Percentiles rank a stretch among this genome's conserved stretches.
These are phyloP conservation scores for Wilcoxina mikolae DNA, from an alignment of 495 filamentous ascomycete species.

Conservation along the genomic window DNA sequence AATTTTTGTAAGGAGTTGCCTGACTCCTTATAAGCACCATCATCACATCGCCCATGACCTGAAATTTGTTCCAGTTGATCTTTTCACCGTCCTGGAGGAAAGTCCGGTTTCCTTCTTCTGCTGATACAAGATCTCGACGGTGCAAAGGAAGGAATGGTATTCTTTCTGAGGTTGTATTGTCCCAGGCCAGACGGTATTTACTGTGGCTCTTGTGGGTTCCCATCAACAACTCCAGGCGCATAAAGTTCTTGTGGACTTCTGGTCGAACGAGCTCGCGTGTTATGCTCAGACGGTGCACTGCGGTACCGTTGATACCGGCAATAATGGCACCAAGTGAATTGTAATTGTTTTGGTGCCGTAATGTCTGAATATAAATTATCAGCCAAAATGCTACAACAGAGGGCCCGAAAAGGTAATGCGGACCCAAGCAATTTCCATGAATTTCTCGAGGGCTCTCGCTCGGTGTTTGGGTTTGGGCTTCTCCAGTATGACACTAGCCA, in stretches of 20 bases:
- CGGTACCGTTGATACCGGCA: conserved; percentile 77
- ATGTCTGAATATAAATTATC: conserved; percentile 39
- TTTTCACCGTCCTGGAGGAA: conserved; percentile 61
- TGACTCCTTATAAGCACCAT: conserved; percentile 83
- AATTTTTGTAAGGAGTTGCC: conserved; percentile 55
- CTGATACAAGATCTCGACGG: conserved; percentile 72
- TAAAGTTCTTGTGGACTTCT: conserved; percentile 61
- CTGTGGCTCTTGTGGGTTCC: conserved; percentile 78
- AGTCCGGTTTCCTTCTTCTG: conserved; percentile 82
- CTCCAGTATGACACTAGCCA: conserved; percentile 78
- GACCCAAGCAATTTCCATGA: conserved; percentile 66
- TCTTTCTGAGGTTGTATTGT: conserved; percentile 74
- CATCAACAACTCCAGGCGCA: conserved; percentile 84
- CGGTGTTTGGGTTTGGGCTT: conserved; percentile 94
- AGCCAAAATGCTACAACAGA: background rate
- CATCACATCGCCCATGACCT: conserved; percentile 75
- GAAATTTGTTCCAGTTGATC: conserved; percentile 97
- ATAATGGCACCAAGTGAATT: conserved; percentile 86
- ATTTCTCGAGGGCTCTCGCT: conserved; percentile 77
- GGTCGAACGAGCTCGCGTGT: conserved; percentile 63
- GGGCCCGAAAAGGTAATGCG: conserved; percentile 8
- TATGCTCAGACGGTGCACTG: conserved; percentile 70
- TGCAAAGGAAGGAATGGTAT: conserved; percentile 94
- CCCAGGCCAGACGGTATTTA: conserved; percentile 90
- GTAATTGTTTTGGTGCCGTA: conserved; percentile 91